Percentiles rank a stretch among this genome's conserved stretches.
phyloP scores from a whole-genome alignment of 345 rosid species.

The Citrus unshiu region DNA sequence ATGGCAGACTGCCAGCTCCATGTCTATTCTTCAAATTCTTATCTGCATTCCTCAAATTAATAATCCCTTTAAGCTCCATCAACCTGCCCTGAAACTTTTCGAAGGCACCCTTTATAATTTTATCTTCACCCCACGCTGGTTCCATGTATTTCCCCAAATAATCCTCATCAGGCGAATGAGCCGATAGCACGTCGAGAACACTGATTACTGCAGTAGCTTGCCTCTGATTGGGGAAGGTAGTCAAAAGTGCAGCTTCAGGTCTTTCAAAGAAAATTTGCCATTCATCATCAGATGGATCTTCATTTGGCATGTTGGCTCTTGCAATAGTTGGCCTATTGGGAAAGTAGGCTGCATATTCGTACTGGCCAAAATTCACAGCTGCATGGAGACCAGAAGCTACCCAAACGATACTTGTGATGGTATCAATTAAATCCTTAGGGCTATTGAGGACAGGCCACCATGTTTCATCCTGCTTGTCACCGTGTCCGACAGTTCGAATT shows the following conservation, averaged over 20 bases:
- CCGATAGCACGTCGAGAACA: constrained; percentile 35
- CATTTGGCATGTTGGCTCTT: constrained; percentile 40
- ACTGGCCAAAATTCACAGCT: constrained; percentile 42
- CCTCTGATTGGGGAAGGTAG: constrained; percentile 39
- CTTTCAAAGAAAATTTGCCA: constrained; percentile 29
- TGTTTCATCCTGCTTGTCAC: constrained; percentile 10
- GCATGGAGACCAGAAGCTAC: constrained; percentile 44
- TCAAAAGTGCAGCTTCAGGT: constrained; percentile 35
- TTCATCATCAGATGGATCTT: constrained; percentile 31
- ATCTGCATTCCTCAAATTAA: constrained; percentile 39
- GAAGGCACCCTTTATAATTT: constrained; percentile 29
- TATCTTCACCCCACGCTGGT: constrained; percentile 32
- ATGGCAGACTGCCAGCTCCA: constrained; percentile 43
- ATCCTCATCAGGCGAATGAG: constrained; percentile 53
- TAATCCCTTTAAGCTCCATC: constrained; percentile 31
- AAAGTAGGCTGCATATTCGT: constrained; percentile 32
- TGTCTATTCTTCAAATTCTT: constrained; percentile 26
- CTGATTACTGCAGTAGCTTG: constrained; percentile 47
- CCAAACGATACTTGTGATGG: constrained; percentile 31
- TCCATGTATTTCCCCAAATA: constrained; percentile 37
- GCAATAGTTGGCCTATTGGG: constrained; percentile 40
- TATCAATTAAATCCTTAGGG: background rate
- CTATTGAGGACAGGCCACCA: constrained; percentile 48
- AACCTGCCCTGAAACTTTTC: constrained; percentile 32
- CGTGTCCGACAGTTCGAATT: background rate